Conservation (phyloP, 2,329 filamentous ascomycete species). For the Fusarium mundagurra region DNA sequence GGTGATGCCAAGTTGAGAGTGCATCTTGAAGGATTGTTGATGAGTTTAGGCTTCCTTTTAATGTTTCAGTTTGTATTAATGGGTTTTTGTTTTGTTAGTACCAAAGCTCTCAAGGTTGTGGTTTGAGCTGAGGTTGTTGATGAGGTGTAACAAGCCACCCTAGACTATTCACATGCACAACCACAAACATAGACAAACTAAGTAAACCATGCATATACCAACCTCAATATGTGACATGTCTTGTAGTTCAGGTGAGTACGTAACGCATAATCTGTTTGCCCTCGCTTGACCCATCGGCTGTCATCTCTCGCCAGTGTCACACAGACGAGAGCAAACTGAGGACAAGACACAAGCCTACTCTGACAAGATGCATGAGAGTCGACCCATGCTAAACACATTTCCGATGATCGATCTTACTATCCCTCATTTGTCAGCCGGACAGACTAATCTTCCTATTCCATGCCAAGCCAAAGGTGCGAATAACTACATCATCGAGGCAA, state of each 20-base stretch:
- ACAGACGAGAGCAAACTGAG: background rate
- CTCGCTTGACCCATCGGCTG: too few relatives aligned
- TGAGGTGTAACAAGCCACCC: background rate
- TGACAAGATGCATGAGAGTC: background rate
- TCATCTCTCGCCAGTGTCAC: background rate
- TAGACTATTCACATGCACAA: background rate
- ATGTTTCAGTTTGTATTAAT: background rate
- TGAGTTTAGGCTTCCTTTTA: background rate
- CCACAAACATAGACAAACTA: background rate
- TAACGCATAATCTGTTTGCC: background rate
- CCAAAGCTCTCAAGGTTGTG: background rate
- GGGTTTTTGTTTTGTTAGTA: accelerated
- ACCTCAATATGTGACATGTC: background rate
- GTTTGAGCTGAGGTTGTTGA: background rate
- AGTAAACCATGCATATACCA: background rate
- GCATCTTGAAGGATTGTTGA: background rate
- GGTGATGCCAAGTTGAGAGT: background rate
- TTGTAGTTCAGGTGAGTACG: background rate
- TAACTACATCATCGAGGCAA: conserved; percentile 14
- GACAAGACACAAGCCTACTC: too few relatives aligned
- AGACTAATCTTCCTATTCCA: background rate
- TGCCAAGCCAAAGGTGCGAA: background rate
- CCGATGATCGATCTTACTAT: background rate
- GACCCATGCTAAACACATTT: background rate
- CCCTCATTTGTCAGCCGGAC: background rate